Evolutionary conservation across 495 filamentous ascomycete species (phyloP).

Genomic region (Chaetomium tenue): DNA sequence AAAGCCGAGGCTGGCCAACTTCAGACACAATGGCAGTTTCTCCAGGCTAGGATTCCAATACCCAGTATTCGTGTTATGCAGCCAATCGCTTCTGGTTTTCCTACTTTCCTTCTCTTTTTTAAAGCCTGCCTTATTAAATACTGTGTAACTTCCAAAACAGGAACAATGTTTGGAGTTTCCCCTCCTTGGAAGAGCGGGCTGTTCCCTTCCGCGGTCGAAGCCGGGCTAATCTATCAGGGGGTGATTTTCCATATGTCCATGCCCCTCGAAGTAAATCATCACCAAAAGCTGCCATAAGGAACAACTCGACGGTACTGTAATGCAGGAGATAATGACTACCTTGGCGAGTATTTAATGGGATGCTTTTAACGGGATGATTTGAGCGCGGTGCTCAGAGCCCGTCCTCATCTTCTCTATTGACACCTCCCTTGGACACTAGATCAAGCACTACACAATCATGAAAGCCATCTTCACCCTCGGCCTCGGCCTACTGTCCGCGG

Average conservation of each 20-base stretch:
- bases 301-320: neutral
- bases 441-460: slow-evolving; percentile 25
- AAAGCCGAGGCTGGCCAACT: neutral
- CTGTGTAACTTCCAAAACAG: neutral
- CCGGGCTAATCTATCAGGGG: slow-evolving; percentile 1
- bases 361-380: neutral
- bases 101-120: neutral
- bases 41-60: neutral
- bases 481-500: slow-evolving; percentile 29
- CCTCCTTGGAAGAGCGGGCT: neutral
- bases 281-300: neutral
- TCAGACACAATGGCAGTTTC: neutral
- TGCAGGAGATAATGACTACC: neutral
- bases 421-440: neutral
- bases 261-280: slow-evolving; percentile 1
- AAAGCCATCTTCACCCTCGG: slow-evolving; percentile 21
- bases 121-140: neutral
- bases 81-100: too few relatives aligned
- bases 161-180: neutral
- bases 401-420: neutral
- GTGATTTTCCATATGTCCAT: slow-evolving; percentile 3
- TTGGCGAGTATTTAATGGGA: slow-evolving; percentile 6
- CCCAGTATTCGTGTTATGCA: too few relatives aligned
- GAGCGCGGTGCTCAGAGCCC: neutral
- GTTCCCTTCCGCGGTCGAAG: slow-evolving; percentile 8